Base-by-base conservation (phyloP, 371 early-diverging fungal genomes). In the Mortierella sp. region DNA sequence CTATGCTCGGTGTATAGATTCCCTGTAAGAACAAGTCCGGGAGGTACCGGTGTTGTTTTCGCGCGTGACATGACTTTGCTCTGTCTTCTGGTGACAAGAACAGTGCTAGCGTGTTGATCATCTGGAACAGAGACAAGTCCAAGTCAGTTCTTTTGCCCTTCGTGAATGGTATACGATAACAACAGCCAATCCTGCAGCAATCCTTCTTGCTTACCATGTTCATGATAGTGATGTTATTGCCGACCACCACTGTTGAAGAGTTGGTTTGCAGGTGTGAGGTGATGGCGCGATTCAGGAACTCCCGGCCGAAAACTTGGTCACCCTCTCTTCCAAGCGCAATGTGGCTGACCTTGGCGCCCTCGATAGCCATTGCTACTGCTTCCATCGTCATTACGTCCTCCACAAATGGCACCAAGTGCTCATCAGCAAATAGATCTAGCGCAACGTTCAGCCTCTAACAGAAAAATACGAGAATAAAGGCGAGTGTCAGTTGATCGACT, bases 11-110 rank as follows among this genome's bases (percentile, higher is more conserved):
- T 0, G 83, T 82, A 19, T 82, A 84, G 29, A 91, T 71, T 7
- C 91, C 91, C 71, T 91, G 91, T 10, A 90, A 75, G 74, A 89
- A 91, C 19, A 91, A 72, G 68, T 90, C 88, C 5, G 90, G 88
- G 70, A 90, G 85, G 53, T 90, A 91, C 50, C 89, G 89, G 47
- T 88, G 89, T 66, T 87, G 87, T 69, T 91, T 91, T 40, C 90
- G 85, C 40, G 91, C 90, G 75, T 91, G 91, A 50, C 90, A 89
- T 2, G 91, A 91, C 41, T 89, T 88, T 66, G 85, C 87, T 66
- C 88, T 79, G 76, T 91, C 91, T 53, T 89, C 89, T 0, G 86
- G 71, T 1, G 90, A 86, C 44, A 91, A 70, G 63, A 90, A 90
- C 7, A 90, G 55, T 4, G 90, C 89, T 16, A 91, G 71, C 1